A percentile compares a stretch with the other conserved stretches of the same genome.
Conservation (phyloP, 768 basidiomycete species). For the Tylopilus subfusipes region DNA sequence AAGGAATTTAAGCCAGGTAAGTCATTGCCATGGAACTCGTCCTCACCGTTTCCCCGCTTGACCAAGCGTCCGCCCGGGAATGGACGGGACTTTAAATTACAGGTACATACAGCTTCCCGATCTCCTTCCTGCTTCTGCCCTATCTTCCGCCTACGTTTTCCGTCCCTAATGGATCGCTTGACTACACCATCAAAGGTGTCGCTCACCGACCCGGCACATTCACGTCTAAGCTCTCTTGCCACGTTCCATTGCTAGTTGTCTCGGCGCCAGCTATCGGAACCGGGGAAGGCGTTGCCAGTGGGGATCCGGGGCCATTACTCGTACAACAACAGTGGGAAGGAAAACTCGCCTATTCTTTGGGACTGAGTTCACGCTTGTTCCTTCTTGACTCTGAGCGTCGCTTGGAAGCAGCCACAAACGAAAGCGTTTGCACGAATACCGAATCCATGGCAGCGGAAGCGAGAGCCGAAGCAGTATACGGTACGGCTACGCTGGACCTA, state of each 20-base stretch:
- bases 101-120: conserved; percentile 95
- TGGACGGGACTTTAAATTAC: background rate
- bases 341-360: conserved; percentile 79
- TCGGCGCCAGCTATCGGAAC: conserved; percentile 77
- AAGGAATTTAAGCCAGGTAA: conserved; percentile 87
- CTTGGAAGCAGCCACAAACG: background rate
- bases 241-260: conserved; percentile 71
- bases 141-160: conserved; percentile 76
- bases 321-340: conserved; percentile 91
- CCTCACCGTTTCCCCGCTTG: background rate
- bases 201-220: conserved; percentile 89
- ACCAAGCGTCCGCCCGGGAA: background rate
- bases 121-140: conserved; percentile 84
- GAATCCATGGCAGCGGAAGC: background rate
- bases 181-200: conserved; percentile 75
- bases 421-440: background rate
- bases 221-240: conserved; percentile 66
- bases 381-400: conserved; percentile 55
- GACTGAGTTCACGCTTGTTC: conserved; percentile 75
- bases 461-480: conserved; percentile 27
- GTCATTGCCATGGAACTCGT: conserved; percentile 13
- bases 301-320: conserved; percentile 71
- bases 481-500: conserved; percentile 72
- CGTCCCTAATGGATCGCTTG: conserved; percentile 71
- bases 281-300: conserved; percentile 54